Base-by-base conservation (phyloP, 1,284 basidiomycete genomes). In the Cryptococcus hybrid region DNA sequence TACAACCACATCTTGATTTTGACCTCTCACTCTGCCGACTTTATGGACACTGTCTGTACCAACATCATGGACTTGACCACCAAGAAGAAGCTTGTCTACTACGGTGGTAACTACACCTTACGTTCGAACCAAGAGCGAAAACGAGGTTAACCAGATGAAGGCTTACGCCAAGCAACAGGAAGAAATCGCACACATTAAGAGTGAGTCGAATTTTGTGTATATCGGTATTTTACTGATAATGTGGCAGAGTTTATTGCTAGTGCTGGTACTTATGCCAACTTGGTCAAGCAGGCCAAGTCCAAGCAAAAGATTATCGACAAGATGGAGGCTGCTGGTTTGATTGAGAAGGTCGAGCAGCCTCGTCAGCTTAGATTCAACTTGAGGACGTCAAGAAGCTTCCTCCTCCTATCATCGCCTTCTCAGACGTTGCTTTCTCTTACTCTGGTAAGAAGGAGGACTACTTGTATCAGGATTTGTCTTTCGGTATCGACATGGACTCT, bases 261-360 rank as follows among this genome's bases (percentile, higher is more conserved):
- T 45, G 95, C 95, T 46, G 95, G 95, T 86, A 98, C 95, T 48
- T 98, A 98, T 75, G 95, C 95, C 74, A 99, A 98, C 80, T 85
- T 98, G 69, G 95, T 98, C 73, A 92, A 88, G 77, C 95, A 99
- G 81, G 95, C 95, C 70, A 98, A 99, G 82, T 97, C 93, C 51
- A 99, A 99, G 82, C 95, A 98, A 79, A 98, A 99, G 80, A 96
- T 96, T 65, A 96, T 99, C 79, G 95, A 99, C 84, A 99, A 99
- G 86, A 98, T 99, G 95, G 95, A 98, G 83, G 95, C 95, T n/a
- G 95, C 94, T 11, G 95, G 95, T 69, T 83, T 98, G 46, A 84
- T 98, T 71, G 92, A 98, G 80, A 92, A 92, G 78, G 82, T 97
- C 57, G 88, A 91, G 73, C 73, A 77, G 6, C 83, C 85, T 51